Conservation (phyloP, 1,284 basidiomycete genomes). For the Lentinus polychrous region DNA sequence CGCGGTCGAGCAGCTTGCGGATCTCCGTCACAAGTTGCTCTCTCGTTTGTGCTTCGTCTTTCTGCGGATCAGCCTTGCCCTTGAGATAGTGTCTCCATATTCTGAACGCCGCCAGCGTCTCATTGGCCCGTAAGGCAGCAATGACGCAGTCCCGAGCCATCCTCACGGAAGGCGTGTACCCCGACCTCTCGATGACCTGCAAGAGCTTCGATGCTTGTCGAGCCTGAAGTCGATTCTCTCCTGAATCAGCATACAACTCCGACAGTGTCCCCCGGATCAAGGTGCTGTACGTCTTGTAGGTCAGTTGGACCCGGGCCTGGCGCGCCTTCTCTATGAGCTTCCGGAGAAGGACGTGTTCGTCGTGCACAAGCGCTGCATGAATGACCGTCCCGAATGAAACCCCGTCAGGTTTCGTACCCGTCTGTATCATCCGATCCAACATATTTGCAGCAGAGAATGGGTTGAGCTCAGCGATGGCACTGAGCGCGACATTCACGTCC, state of each 20-base stretch:
- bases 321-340: constrained; percentile 35
- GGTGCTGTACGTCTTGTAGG: constrained; percentile 40
- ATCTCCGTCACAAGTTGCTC: constrained; percentile 31
- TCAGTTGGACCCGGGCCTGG: constrained; percentile 29
- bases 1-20: constrained; percentile 17
- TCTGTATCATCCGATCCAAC: constrained; percentile 40
- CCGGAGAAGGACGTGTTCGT: constrained; percentile 37
- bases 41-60: constrained; percentile 36
- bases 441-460: constrained; percentile 39
- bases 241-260: constrained; percentile 14
- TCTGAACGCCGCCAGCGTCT: constrained; percentile 44
- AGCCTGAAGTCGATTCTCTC: constrained; percentile 28
- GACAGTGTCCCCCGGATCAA: constrained; percentile 40
- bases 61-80: constrained; percentile 42
- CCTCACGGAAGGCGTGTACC: constrained; percentile 33
- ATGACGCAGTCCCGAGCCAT: constrained; percentile 45
- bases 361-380: constrained; percentile 42
- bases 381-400: constrained; percentile 55
- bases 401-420: constrained; percentile 42
- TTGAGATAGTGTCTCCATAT: constrained; percentile 52
- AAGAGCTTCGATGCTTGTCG: constrained; percentile 37
- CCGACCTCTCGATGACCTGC: constrained; percentile 26
- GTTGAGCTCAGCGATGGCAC: constrained; percentile 42
- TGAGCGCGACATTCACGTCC: constrained; percentile 58
- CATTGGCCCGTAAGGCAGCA: constrained; percentile 40